Conservation (phyloP, 345 rosid species). For the Linum tenue region DNA sequence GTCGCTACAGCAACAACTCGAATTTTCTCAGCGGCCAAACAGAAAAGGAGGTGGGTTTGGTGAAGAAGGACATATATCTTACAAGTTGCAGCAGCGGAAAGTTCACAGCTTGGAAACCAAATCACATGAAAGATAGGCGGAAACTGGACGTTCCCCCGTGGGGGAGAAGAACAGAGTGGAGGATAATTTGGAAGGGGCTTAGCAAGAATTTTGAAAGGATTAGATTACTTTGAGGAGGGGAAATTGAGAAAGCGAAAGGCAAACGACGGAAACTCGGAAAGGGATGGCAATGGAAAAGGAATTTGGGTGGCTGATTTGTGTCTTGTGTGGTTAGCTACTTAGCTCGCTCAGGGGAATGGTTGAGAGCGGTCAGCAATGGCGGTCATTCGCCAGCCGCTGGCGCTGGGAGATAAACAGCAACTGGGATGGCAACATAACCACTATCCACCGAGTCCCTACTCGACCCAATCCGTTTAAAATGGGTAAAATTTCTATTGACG, state of each 20-base stretch:
- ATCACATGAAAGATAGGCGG: too few relatives aligned
- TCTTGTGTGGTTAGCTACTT: too few relatives aligned
- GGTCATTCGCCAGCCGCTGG: background rate
- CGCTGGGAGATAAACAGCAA: background rate
- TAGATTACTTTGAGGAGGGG: background rate
- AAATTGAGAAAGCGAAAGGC: background rate
- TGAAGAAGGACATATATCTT: background rate
- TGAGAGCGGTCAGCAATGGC: background rate
- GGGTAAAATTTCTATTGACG: too few relatives aligned
- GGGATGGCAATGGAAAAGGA: background rate
- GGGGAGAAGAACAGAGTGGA: background rate
- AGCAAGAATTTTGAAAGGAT: background rate
- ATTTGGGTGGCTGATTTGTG: background rate
- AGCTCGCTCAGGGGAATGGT: background rate
- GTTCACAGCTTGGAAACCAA: too few relatives aligned
- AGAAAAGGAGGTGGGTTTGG: background rate
- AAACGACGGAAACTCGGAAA: too few relatives aligned
- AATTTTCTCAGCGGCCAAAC: too few relatives aligned
- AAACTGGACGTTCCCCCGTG: background rate
- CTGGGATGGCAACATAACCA: too few relatives aligned
- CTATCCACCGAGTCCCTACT: too few relatives aligned
- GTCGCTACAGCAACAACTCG: too few relatives aligned
- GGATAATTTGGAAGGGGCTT: background rate
- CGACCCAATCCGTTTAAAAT: too few relatives aligned
- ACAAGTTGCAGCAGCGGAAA: background rate